Percentiles rank a stretch among this genome's conserved stretches.
Conservation (phyloP, 345 rosid species). For the Linum tenue region DNA sequence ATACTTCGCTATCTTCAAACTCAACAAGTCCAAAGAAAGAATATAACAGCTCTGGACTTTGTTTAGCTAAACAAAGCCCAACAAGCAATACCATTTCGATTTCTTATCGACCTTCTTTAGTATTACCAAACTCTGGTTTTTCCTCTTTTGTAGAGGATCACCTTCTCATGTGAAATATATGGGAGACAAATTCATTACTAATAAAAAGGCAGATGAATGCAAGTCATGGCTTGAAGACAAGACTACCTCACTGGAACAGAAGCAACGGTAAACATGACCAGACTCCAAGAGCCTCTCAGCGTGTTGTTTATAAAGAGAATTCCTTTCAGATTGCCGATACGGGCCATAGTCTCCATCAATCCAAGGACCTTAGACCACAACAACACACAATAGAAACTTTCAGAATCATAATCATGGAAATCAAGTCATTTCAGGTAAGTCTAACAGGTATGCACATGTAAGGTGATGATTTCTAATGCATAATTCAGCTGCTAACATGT, state of each 20-base stretch:
- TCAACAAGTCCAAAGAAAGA: too few relatives aligned
- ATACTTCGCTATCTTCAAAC: too few relatives aligned
- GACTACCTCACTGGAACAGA: conserved; percentile 68
- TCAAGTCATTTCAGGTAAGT: not conserved
- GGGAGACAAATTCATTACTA: too few relatives aligned
- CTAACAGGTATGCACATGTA: too few relatives aligned
- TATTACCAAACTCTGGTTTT: not conserved
- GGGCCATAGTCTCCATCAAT: conserved; percentile 82
- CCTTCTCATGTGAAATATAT: too few relatives aligned
- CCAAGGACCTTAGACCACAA: conserved; percentile 45
- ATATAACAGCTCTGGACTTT: too few relatives aligned
- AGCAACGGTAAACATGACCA: conserved; percentile 81
- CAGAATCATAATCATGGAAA: not conserved
- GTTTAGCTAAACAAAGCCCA: too few relatives aligned
- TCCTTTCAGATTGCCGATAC: conserved; percentile 82
- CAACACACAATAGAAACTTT: not conserved
- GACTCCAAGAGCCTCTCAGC: conserved; percentile 71
- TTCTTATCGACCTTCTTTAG: not conserved
- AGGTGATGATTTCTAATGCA: not conserved
- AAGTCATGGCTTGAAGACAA: not conserved
- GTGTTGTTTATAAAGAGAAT: conserved; percentile 58
- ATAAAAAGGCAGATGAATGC: too few relatives aligned
- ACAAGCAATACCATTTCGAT: too few relatives aligned
- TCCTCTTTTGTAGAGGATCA: too few relatives aligned
- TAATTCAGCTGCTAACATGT: too few relatives aligned